Base-by-base conservation (phyloP, 495 filamentous ascomycete genomes). In the Physcia stellaris region DNA sequence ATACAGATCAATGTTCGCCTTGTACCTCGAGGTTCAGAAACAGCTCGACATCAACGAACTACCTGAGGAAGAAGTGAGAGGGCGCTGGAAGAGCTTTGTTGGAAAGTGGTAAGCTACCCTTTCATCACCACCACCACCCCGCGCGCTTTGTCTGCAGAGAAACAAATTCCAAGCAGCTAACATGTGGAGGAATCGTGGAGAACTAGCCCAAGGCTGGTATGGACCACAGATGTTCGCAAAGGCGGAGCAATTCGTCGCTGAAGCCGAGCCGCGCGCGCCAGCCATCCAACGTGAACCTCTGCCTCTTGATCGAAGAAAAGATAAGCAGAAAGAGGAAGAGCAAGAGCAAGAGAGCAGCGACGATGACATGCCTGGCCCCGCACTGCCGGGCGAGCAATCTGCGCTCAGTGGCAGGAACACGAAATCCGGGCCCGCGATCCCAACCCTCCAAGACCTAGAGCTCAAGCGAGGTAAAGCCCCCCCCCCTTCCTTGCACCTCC, bases 131-230 rank as follows among this genome's bases (percentile, higher is more conserved):
- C 22, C 13, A 20, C 16, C 17, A 17, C 4, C 16, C 5, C 3
- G 11, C n/a, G 32, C 4, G 15, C 13, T 19, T 39, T 22, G 18
- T 6, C 2, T 4, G 13, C 9, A 28, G 7, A 28, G 26, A 28
- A 13, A 28, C 7, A 7, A 28, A 28, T 7, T 28, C 26, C 20
- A 29, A 42, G 41, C 32, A 35, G 51, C 63, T 70, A 50, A 70
- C 60, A 52, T 59, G 40, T 45, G 49, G 59, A 86, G 80, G 80
- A 98, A 98, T 63, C 77, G 74, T 53, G 84, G 82, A 61, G 86
- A 93, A 66, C 66, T 98, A 39, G 80, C 85, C 2, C 79, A 86
- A 56, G 86, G 86, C 18, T 98, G 90, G 88, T 98, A 98, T 56
- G 82, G 86, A 47, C 79, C 86, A 16, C 61, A 57, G 46, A 75